phyloP scores from a whole-genome alignment of 2,329 filamentous ascomycete species.

The Malbranchea zuffiana region DNA sequence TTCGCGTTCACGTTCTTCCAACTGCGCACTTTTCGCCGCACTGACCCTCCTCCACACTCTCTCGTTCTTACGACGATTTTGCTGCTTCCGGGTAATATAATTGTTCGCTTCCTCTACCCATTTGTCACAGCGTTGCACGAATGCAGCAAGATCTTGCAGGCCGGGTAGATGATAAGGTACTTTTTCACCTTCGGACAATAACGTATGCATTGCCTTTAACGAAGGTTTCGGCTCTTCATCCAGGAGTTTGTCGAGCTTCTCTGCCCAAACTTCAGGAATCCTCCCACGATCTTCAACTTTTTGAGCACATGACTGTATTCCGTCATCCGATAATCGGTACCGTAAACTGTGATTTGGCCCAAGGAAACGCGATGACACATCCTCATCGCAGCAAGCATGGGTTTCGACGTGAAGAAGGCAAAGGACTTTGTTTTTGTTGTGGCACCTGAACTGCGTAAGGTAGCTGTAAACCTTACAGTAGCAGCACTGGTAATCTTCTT shows the following conservation, averaged over 20 bases:
- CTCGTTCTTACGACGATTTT: slow-evolving; percentile 91
- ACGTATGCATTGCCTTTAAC: slow-evolving; percentile 69
- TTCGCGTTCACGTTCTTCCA: slow-evolving; percentile 74
- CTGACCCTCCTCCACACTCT: slow-evolving; percentile 68
- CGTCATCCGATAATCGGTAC: slow-evolving; percentile 65
- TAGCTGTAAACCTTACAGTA: slow-evolving; percentile 91
- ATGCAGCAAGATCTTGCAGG: slow-evolving; percentile 68
- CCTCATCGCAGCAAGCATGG: slow-evolving; percentile 66
- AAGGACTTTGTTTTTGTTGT: slow-evolving; percentile 66
- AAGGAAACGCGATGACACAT: slow-evolving; percentile 55
- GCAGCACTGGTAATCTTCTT: slow-evolving; percentile 85
- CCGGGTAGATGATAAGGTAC: slow-evolving; percentile 84
- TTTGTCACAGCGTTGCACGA: slow-evolving; percentile 92
- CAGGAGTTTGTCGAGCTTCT: slow-evolving; percentile 75
- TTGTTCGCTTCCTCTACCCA: slow-evolving; percentile 96
- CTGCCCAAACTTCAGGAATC: slow-evolving; percentile 77
- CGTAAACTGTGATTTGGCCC: slow-evolving; percentile 62
- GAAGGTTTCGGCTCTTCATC: slow-evolving; percentile 75
- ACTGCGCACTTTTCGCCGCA: slow-evolving; percentile 61
- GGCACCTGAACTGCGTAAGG: slow-evolving; percentile 79
- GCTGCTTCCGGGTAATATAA: slow-evolving; percentile 94
- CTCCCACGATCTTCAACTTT: slow-evolving; percentile 79
- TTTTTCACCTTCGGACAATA: slow-evolving; percentile 88
- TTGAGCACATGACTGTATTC: slow-evolving; percentile 53
- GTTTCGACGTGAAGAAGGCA: slow-evolving; percentile 73